Evolutionary conservation across 441 rosid species (phyloP).

Genomic region (Isatis lusitanica): DNA sequence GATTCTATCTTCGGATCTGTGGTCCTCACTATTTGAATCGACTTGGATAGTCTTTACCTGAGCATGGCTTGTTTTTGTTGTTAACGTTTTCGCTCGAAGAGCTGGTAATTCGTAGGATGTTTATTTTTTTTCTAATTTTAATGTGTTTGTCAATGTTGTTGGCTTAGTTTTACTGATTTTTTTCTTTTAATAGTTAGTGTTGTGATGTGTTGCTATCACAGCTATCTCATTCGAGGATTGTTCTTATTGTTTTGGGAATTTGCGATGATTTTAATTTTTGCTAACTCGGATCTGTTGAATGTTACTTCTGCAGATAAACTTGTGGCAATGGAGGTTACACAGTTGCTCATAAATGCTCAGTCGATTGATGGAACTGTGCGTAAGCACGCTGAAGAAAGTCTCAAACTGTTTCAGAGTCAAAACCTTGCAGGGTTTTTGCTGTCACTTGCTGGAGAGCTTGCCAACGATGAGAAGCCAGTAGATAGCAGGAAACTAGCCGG

Average conservation of each 20-base stretch:
- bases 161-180: neutral
- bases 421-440: constrained; percentile 60
- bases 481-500: constrained; percentile 71
- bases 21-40: neutral
- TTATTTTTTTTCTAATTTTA: neutral
- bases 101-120: neutral
- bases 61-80: neutral
- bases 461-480: constrained; percentile 62
- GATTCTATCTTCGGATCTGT: constrained; percentile 30
- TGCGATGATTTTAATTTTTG: neutral
- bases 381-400: constrained; percentile 65
- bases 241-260: neutral
- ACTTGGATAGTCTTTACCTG: neutral
- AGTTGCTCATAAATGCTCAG: constrained; percentile 67
- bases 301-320: constrained; percentile 30
- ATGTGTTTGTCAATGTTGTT: neutral
- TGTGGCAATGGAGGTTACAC: constrained; percentile 69
- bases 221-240: neutral
- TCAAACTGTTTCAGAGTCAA: constrained; percentile 73
- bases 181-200: neutral
- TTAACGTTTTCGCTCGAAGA: neutral
- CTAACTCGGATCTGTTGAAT: neutral
- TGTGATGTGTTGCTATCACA: no score
- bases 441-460: constrained; percentile 66
- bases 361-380: constrained; percentile 60